Percentiles rank a stretch among this genome's conserved stretches.
Evolutionary conservation across 805 yeast species (phyloP).

Genomic region (Alloascoidea hylecoeti): DNA sequence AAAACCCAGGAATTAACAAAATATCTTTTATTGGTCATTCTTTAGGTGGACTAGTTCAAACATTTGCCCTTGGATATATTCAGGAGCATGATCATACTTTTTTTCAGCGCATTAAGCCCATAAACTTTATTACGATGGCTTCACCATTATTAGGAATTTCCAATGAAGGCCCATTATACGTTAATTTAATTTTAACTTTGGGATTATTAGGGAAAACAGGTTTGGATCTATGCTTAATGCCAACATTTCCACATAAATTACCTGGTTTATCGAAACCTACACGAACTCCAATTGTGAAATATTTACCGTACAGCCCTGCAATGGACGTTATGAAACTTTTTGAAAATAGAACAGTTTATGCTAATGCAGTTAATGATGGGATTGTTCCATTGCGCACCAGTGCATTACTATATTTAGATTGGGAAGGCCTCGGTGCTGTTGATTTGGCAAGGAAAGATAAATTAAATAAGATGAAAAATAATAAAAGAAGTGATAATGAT

Average conservation of each 20-base stretch:
- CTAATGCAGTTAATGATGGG: slow-evolving; percentile 87
- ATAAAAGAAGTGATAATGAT: neutral
- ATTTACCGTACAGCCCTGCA: slow-evolving; percentile 67
- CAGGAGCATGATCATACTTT: slow-evolving; percentile 49
- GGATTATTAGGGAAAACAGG: slow-evolving; percentile 94
- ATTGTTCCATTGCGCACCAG: slow-evolving; percentile 91
- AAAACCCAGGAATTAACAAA: slow-evolving; percentile 29
- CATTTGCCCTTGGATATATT: slow-evolving; percentile 80
- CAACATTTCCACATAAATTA: slow-evolving; percentile 20
- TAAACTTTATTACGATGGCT: slow-evolving; percentile 73
- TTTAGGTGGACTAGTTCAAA: slow-evolving; percentile 83
- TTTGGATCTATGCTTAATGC: slow-evolving; percentile 65
- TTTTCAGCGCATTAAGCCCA: slow-evolving; percentile 51
- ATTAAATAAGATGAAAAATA: slow-evolving; percentile 3
- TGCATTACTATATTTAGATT: slow-evolving; percentile 73
- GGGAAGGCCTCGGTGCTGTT: slow-evolving; percentile 55
- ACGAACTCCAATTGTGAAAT: slow-evolving; percentile 51
- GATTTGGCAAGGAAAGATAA: slow-evolving; percentile 9
- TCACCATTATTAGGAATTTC: slow-evolving; percentile 82
- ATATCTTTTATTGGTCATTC: slow-evolving; percentile 91
- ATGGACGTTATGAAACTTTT: slow-evolving; percentile 49
- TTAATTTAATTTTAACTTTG: slow-evolving; percentile 69
- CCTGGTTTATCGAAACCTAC: slow-evolving; percentile 10
- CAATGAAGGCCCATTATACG: slow-evolving; percentile 77
- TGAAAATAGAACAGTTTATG: slow-evolving; percentile 65